Percentiles rank a stretch among this genome's conserved stretches.
Evolutionary conservation across 2,329 filamentous ascomycete genomes (phyloP).

Genomic region (Diaporthe vexans): DNA sequence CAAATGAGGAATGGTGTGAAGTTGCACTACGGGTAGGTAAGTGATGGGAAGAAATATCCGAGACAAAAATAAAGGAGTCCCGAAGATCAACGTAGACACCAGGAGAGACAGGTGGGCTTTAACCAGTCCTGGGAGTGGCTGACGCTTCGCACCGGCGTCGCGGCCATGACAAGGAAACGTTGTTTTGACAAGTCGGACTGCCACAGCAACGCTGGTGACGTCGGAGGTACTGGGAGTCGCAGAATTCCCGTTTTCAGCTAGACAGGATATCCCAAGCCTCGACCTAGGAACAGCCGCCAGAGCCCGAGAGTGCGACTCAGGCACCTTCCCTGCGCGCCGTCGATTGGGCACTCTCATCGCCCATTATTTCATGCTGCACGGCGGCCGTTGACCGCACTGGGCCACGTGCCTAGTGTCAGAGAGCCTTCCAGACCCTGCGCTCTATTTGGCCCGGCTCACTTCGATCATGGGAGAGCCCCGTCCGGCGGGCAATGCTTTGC

Average conservation of each 20-base stretch:
- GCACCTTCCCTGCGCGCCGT: slow-evolving; percentile 8
- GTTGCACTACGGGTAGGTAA: not conserved
- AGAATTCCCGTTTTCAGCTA: slow-evolving; percentile 28
- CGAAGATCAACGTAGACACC: not conserved
- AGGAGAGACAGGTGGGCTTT: slow-evolving; percentile 7
- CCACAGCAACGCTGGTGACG: slow-evolving; percentile 21
- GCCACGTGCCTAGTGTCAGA: slow-evolving; percentile 32
- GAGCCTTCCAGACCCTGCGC: slow-evolving; percentile 12
- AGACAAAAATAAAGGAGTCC: not conserved
- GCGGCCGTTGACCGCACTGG: not conserved
- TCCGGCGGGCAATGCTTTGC: not conserved
- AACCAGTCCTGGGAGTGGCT: slow-evolving; percentile 22
- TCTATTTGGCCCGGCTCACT: not conserved
- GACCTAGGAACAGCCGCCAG: slow-evolving; percentile 21
- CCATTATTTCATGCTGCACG: slow-evolving; percentile 12
- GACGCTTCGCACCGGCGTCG: slow-evolving; percentile 1
- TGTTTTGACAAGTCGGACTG: slow-evolving; percentile 1
- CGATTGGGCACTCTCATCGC: slow-evolving; percentile 13
- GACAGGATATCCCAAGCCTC: slow-evolving; percentile 14
- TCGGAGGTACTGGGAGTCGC: slow-evolving; percentile 25
- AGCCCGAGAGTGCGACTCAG: slow-evolving; percentile 29
- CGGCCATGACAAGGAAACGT: slow-evolving; percentile 16
- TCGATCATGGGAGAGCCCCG: slow-evolving; percentile 26
- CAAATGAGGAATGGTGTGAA: not conserved
- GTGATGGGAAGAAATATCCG: not conserved